These are phyloP conservation scores for Laetiporus sulphureus DNA, from an alignment of 1,284 basidiomycete genomes.

Conservation along the genomic window DNA sequence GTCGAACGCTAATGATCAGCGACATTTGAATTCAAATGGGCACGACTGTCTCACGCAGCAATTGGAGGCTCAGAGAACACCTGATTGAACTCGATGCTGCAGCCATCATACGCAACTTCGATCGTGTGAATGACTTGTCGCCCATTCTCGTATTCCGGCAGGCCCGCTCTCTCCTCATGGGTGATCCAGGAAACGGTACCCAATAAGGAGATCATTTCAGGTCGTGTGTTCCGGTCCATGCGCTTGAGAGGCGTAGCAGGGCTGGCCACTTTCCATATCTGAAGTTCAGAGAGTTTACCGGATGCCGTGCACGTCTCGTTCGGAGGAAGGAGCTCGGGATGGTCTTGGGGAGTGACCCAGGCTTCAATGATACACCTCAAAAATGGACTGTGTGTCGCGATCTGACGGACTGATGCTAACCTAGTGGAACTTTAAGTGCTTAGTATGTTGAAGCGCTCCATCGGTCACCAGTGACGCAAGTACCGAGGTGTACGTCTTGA, in stretches of 20 bases:
- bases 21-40: background rate
- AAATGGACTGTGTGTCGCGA: too few relatives aligned
- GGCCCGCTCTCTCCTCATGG: background rate
- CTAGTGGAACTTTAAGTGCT: too few relatives aligned
- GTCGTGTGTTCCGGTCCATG: constrained; percentile 6
- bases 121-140: constrained; percentile 4
- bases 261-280: constrained; percentile 3
- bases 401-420: too few relatives aligned
- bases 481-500: too few relatives aligned
- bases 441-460: too few relatives aligned
- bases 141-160: constrained; percentile 1
- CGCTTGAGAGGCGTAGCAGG: background rate
- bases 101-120: constrained; percentile 4
- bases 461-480: too few relatives aligned
- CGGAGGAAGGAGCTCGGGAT: background rate
- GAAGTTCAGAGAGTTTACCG: background rate
- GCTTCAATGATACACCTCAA: constrained; percentile 5
- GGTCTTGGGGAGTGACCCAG: background rate
- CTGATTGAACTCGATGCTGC: constrained; percentile 6
- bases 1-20: constrained; percentile 4
- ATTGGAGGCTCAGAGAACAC: constrained; percentile 2
- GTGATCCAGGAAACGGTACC: constrained; percentile 1
- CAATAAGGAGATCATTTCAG: constrained; percentile 1
- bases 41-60: background rate
- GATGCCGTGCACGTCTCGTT: constrained; percentile 2